Conservation (phyloP, 352 stramenopile genomes). For the Globisporangium radiosum region DNA sequence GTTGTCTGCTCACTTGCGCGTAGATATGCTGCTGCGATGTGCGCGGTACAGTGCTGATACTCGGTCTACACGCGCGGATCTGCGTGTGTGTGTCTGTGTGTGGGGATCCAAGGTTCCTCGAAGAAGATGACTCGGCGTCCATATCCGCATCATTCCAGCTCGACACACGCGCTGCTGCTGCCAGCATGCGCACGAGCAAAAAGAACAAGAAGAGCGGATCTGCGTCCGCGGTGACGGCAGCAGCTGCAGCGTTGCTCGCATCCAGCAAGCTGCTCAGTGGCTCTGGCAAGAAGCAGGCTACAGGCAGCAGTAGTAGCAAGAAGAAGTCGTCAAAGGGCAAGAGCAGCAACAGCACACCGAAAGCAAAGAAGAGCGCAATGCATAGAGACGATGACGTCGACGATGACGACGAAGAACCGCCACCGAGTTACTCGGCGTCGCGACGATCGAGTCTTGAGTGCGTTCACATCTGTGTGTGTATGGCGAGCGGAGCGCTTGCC, state of each 20-base stretch:
- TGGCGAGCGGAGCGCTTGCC: too few species aligned
- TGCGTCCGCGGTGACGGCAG: slow-evolving; percentile 35
- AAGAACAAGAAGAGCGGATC: slow-evolving; percentile 13
- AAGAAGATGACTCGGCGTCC: slow-evolving; percentile 48
- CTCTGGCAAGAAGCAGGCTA: slow-evolving; percentile 14
- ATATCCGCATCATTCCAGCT: slow-evolving; percentile 24
- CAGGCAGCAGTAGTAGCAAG: slow-evolving; percentile 6
- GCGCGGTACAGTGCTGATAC: not conserved
- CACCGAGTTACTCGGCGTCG: slow-evolving; percentile 48
- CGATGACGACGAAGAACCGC: slow-evolving; percentile 46
- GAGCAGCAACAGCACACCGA: slow-evolving; percentile 6
- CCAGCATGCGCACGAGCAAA: slow-evolving; percentile 1
- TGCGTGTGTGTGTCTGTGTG: not conserved
- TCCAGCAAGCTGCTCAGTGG: slow-evolving; percentile 30
- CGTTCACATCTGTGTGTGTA: slow-evolving; percentile 1
- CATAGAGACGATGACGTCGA: slow-evolving; percentile 7
- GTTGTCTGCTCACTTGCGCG: not conserved
- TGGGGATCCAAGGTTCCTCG: slow-evolving; percentile 36
- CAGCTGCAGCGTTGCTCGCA: slow-evolving; percentile 40
- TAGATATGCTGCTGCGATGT: not conserved
- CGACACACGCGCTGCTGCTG: not conserved
- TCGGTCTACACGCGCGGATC: not conserved
- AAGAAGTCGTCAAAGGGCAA: slow-evolving; percentile 21
- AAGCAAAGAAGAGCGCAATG: slow-evolving; percentile 16
- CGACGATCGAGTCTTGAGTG: slow-evolving; percentile 18